phyloP scores from a whole-genome alignment of 306 rosid species.

The Sindora glabra region DNA sequence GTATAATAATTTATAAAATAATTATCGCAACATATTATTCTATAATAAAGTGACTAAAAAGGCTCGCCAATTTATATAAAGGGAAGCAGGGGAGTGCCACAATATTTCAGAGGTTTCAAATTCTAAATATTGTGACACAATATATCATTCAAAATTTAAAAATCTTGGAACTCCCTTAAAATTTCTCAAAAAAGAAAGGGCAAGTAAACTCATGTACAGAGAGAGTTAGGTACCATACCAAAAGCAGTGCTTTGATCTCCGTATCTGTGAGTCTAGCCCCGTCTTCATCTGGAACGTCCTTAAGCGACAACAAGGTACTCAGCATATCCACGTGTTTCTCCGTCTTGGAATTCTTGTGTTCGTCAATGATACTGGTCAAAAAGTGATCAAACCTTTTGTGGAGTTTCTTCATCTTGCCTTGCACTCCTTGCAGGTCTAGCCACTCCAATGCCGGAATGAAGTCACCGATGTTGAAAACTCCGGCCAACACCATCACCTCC shows the following conservation, averaged over 20 bases:
- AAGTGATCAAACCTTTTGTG: slow-evolving; percentile 58
- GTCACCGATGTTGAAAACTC: slow-evolving; percentile 66
- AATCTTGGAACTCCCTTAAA: too few species aligned
- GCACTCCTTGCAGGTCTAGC: slow-evolving; percentile 61
- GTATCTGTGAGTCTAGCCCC: slow-evolving; percentile 37
- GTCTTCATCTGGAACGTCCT: slow-evolving; percentile 34
- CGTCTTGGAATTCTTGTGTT: slow-evolving; percentile 22
- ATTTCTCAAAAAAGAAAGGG: too few species aligned
- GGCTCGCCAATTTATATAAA: too few species aligned
- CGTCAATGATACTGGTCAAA: slow-evolving; percentile 41
- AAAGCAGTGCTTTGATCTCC: slow-evolving; percentile 65
- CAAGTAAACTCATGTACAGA: too few species aligned
- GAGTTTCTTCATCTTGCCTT: slow-evolving; percentile 47
- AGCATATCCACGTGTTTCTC: slow-evolving; percentile 42
- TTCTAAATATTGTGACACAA: too few species aligned
- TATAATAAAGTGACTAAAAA: too few species aligned
- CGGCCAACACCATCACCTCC: slow-evolving; percentile 59
- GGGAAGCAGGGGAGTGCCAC: too few species aligned
- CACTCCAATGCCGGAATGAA: slow-evolving; percentile 59
- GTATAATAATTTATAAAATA: too few species aligned
- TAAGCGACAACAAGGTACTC: slow-evolving; percentile 37
- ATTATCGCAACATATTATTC: too few species aligned
- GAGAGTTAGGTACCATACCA: slow-evolving; percentile 30
- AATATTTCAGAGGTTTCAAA: too few species aligned
- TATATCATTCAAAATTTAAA: too few species aligned